Conservation (phyloP, 2,329 filamentous ascomycete genomes). For the Claviceps digitariae region DNA sequence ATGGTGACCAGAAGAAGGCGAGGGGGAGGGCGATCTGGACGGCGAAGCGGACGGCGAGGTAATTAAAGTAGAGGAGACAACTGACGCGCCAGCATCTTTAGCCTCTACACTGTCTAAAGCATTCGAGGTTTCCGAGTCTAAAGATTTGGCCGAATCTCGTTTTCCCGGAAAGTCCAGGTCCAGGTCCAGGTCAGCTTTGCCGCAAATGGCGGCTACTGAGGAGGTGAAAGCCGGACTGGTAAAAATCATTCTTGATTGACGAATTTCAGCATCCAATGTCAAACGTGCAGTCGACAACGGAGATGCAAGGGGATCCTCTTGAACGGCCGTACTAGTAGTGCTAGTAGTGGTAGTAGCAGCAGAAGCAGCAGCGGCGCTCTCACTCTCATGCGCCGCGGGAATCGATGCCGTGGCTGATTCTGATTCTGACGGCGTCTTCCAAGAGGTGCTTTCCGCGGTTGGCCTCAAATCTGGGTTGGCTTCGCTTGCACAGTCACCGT, state of each 20-base stretch:
- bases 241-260: slow-evolving; percentile 27
- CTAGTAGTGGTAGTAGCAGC: neutral
- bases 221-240: slow-evolving; percentile 24
- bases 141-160: slow-evolving; percentile 38
- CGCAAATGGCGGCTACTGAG: slow-evolving; percentile 25
- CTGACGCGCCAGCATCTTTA: slow-evolving; percentile 4
- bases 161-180: slow-evolving; percentile 19
- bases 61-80: slow-evolving; percentile 3
- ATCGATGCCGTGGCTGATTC: neutral
- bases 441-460: neutral
- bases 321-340: slow-evolving; percentile 6
- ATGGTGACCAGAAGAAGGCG: neutral
- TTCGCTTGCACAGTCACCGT: slow-evolving; percentile 6
- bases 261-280: slow-evolving; percentile 24
- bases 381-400: no score
- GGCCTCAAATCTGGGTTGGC: slow-evolving; percentile 3
- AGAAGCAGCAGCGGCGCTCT: no score
- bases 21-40: neutral
- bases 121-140: slow-evolving; percentile 23
- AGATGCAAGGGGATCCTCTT: slow-evolving; percentile 9
- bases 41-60: slow-evolving; percentile 8
- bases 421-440: slow-evolving; percentile 2
- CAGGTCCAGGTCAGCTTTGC: slow-evolving; percentile 14
- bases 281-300: slow-evolving; percentile 12
- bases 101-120: slow-evolving; percentile 11